Conservation (phyloP, 768 basidiomycete species). For the Tricholoma matsutake region DNA sequence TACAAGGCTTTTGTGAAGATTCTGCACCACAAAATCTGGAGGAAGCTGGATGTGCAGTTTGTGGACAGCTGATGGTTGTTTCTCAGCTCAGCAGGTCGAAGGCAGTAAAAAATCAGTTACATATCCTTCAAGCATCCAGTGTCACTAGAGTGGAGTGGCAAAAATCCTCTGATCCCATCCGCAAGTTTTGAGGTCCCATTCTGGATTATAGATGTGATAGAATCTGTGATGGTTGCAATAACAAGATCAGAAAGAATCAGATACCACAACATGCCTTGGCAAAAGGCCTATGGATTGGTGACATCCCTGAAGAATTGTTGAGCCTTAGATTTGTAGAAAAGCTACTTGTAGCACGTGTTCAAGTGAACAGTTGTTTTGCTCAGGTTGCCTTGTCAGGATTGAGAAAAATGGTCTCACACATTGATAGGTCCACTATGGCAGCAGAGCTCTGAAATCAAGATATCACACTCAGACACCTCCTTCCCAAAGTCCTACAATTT, state of each 20-base stretch:
- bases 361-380: too few relatives aligned
- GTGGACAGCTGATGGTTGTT: slow-evolving; percentile 14
- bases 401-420: too few relatives aligned
- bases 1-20: background rate
- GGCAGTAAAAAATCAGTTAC: background rate
- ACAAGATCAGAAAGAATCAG: slow-evolving; percentile 5
- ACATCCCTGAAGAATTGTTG: slow-evolving; percentile 28
- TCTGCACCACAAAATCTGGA: slow-evolving; percentile 7
- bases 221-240: slow-evolving; percentile 16
- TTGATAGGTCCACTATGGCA: too few relatives aligned
- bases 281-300: slow-evolving; percentile 35
- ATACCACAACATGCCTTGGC: slow-evolving; percentile 26
- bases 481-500: too few relatives aligned
- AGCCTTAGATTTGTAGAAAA: slow-evolving; percentile 17
- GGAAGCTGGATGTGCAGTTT: slow-evolving; percentile 32
- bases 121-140: slow-evolving; percentile 2
- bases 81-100: background rate
- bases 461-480: too few relatives aligned
- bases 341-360: too few relatives aligned
- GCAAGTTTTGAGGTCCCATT: slow-evolving; percentile 11
- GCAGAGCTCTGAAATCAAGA: too few relatives aligned
- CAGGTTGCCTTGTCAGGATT: too few relatives aligned
- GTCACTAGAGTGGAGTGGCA: slow-evolving; percentile 6
- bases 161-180: background rate
- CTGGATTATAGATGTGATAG: slow-evolving; percentile 8